Percentiles rank a stretch among this genome's conserved stretches.
Conservation (phyloP, 495 filamentous ascomycete species). For the Xylaria sp. region DNA sequence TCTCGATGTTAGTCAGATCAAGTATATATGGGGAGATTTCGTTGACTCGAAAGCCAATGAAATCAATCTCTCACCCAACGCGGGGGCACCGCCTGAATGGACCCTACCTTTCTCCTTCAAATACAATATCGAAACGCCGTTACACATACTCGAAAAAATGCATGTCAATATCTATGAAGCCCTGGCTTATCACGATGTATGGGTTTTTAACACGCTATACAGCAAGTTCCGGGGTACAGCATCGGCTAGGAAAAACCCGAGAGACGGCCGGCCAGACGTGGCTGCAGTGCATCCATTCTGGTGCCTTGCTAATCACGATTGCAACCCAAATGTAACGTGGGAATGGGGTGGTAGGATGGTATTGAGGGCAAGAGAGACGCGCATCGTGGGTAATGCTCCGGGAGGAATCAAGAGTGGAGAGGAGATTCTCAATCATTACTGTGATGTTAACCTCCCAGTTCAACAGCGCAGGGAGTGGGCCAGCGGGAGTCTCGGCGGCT, state of each 20-base stretch:
- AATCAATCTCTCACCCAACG: constrained; percentile 55
- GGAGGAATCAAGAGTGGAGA: constrained; percentile 75
- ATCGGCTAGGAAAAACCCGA: constrained; percentile 75
- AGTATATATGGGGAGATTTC: constrained; percentile 93
- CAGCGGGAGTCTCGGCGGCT: constrained; percentile 79
- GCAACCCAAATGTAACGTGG: constrained; percentile 92
- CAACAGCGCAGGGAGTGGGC: constrained; percentile 88
- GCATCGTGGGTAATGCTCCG: constrained; percentile 44
- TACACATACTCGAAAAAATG: constrained; percentile 90
- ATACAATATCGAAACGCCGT: constrained; percentile 79
- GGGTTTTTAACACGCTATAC: constrained; percentile 92
- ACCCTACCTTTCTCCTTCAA: constrained; percentile 90
- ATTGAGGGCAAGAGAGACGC: constrained; percentile 59
- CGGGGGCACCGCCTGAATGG: constrained; percentile 62
- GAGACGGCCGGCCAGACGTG: constrained; percentile 78
- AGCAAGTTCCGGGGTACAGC: constrained; percentile 93
- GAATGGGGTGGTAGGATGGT: constrained; percentile 89
- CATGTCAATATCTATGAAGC: constrained; percentile 81
- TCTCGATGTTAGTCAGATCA: constrained; percentile 80
- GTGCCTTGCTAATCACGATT: constrained; percentile 86
- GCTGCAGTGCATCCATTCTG: constrained; percentile 68
- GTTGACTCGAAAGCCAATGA: constrained; percentile 56
- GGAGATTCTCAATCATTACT: constrained; percentile 93
- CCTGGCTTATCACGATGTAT: constrained; percentile 74
- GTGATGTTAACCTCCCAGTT: constrained; percentile 81